A percentile compares a stretch with the other conserved stretches of the same genome.
These are phyloP conservation scores for Phytopythium litorale DNA, from an alignment of 352 stramenopile species.

Conservation along the genomic window DNA sequence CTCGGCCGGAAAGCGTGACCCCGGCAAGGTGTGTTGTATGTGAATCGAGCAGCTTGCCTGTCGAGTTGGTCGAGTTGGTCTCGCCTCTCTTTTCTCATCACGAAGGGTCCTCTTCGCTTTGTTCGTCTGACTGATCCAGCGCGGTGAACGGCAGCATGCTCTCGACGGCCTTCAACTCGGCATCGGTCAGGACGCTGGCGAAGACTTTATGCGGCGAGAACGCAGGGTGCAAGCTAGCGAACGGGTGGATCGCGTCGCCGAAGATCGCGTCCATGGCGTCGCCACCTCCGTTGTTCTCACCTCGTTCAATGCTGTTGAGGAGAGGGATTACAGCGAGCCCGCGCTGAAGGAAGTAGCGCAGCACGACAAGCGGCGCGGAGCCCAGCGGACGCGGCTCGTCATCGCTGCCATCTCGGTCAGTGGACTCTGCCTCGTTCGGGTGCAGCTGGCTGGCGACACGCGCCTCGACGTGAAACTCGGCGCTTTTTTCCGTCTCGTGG, in stretches of 20 bases:
- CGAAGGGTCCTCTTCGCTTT: not conserved
- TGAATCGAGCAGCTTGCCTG: not conserved
- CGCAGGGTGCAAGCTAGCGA: slow-evolving; percentile 25
- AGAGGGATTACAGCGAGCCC: slow-evolving; percentile 44
- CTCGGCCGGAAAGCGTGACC: slow-evolving; percentile 1
- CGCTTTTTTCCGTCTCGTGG: slow-evolving; percentile 33
- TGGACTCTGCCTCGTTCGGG: slow-evolving; percentile 5
- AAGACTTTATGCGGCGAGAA: slow-evolving; percentile 44
- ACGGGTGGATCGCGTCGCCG: slow-evolving; percentile 33
- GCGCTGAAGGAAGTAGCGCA: slow-evolving; percentile 50
- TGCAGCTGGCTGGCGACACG: slow-evolving; percentile 5
- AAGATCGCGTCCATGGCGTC: slow-evolving; percentile 30
- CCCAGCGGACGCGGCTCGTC: slow-evolving; percentile 20
- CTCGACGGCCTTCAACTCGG: slow-evolving; percentile 37
- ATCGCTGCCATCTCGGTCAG: not conserved
- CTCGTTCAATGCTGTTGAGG: slow-evolving; percentile 10
- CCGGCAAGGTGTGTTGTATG: not conserved
- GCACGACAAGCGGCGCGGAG: slow-evolving; percentile 28
- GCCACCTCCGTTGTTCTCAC: slow-evolving; percentile 5
- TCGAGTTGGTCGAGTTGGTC: not conserved
- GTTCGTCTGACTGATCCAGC: not conserved
- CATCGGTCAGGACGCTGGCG: slow-evolving; percentile 36
- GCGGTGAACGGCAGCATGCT: slow-evolving; percentile 25
- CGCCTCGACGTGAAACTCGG: slow-evolving; percentile 28
- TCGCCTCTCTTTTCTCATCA: not conserved